phyloP scores from a whole-genome alignment of 805 yeast genomes.

The Millerozyma acaciae region DNA sequence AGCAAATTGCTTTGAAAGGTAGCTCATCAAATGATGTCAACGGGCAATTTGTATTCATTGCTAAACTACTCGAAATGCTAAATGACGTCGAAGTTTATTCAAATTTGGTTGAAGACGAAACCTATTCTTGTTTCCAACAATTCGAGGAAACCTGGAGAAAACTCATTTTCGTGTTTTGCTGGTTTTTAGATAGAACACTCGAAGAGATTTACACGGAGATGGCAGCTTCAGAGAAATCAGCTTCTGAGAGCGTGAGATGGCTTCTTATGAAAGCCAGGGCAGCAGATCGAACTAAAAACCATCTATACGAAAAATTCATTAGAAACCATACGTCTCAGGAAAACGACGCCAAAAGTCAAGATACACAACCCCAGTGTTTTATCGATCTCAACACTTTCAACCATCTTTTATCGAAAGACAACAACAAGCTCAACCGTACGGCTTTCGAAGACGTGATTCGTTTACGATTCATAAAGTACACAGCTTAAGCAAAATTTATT shows the following conservation, averaged over 20 bases:
- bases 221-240: not conserved
- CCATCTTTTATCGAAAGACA: too few relatives aligned
- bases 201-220: conserved; percentile 3
- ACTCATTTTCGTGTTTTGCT: conserved; percentile 17
- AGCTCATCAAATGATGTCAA: too few relatives aligned
- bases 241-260: not conserved
- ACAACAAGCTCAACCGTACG: too few relatives aligned
- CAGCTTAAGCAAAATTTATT: too few relatives aligned
- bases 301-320: conserved; percentile 2
- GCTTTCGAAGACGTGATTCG: too few relatives aligned
- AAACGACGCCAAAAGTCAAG: not conserved
- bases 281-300: conserved; percentile 1
- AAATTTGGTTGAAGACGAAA: conserved; percentile 18
- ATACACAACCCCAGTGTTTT: too few relatives aligned
- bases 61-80: too few relatives aligned
- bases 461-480: too few relatives aligned
- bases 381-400: too few relatives aligned
- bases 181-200: conserved; percentile 16
- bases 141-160: conserved; percentile 25
- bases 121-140: conserved; percentile 13
- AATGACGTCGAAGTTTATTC: conserved; percentile 11
- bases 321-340: not conserved
- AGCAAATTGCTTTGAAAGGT: too few relatives aligned
- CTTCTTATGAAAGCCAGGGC: not conserved
- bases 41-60: too few relatives aligned